A percentile compares a stretch with the other conserved stretches of the same genome.
Evolutionary conservation across 306 rosid genomes (phyloP).

Genomic region (Quercus engelmannii): DNA sequence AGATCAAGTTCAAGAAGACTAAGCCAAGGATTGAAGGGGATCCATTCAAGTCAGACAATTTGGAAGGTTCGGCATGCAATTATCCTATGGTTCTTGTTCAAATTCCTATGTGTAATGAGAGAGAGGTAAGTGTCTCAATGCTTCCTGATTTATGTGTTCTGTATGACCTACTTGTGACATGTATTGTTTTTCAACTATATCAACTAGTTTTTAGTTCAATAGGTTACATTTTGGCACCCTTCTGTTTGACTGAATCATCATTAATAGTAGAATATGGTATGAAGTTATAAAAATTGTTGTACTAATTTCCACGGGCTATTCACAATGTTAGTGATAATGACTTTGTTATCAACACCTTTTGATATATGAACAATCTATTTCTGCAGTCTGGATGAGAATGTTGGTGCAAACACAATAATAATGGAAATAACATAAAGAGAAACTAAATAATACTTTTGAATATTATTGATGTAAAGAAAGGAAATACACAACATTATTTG

Average conservation of each 20-base stretch:
- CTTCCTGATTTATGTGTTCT: background rate
- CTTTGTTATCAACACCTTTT: constrained; percentile 26
- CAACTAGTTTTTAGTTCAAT: background rate
- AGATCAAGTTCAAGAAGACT: constrained; percentile 68
- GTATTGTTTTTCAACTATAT: background rate
- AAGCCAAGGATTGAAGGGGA: constrained; percentile 41
- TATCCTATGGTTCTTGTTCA: constrained; percentile 74
- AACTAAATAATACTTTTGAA: no score
- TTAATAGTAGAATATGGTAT: background rate
- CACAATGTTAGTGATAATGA: constrained; percentile 3
- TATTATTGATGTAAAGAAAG: no score
- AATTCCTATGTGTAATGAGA: constrained; percentile 83
- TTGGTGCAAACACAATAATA: no score
- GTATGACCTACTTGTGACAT: background rate
- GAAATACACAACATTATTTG: no score
- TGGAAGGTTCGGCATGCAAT: constrained; percentile 37
- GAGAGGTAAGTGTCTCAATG: constrained; percentile 47
- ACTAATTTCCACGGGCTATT: constrained; percentile 4
- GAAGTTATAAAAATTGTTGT: constrained; percentile 1
- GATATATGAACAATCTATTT: constrained; percentile 77
- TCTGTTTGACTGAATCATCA: background rate
- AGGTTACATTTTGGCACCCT: background rate
- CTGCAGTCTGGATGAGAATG: constrained; percentile 58
- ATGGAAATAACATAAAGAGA: no score
- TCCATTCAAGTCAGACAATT: constrained; percentile 27